These are phyloP conservation scores for Hypoxylon cercidicola DNA, from an alignment of 495 filamentous ascomycete genomes.

Conservation along the genomic window DNA sequence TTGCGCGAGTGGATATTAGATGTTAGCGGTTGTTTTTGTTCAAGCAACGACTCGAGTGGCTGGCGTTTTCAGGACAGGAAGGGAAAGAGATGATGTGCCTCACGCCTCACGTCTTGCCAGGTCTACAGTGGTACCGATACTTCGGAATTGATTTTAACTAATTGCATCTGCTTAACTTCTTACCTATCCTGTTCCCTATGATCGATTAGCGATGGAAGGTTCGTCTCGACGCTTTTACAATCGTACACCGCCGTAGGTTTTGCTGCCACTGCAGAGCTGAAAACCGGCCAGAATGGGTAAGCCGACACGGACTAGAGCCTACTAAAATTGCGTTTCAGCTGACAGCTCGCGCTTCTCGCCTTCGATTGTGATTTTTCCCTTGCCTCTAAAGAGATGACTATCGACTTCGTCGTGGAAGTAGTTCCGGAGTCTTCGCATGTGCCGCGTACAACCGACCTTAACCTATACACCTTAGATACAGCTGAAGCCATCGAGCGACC, in stretches of 20 bases:
- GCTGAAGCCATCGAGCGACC: constrained; percentile 22
- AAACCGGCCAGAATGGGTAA: constrained; percentile 32
- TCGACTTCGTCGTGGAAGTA: neutral
- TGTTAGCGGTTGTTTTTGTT: constrained; percentile 11
- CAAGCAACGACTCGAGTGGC: neutral
- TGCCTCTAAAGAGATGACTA: neutral
- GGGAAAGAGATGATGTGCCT: constrained; percentile 25
- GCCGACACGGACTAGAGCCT: constrained; percentile 20
- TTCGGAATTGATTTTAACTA: constrained; percentile 9
- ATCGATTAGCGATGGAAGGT: neutral
- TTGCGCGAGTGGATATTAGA: too few species aligned
- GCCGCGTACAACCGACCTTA: too few species aligned
- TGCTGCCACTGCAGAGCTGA: constrained; percentile 24
- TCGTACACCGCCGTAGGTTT: constrained; percentile 3
- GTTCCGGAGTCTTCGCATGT: neutral
- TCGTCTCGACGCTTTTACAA: constrained; percentile 1
- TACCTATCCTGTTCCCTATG: constrained; percentile 4
- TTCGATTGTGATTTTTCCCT: neutral
- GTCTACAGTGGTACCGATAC: constrained; percentile 9
- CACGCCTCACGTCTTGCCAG: constrained; percentile 18
- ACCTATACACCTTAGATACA: neutral
- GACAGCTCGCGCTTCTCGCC: neutral
- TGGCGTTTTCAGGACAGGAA: constrained; percentile 27
- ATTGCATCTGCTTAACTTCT: neutral
- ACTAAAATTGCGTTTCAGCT: constrained; percentile 27